Base-by-base conservation (phyloP, 305 asterid species). In the Fraxinus sp. region DNA sequence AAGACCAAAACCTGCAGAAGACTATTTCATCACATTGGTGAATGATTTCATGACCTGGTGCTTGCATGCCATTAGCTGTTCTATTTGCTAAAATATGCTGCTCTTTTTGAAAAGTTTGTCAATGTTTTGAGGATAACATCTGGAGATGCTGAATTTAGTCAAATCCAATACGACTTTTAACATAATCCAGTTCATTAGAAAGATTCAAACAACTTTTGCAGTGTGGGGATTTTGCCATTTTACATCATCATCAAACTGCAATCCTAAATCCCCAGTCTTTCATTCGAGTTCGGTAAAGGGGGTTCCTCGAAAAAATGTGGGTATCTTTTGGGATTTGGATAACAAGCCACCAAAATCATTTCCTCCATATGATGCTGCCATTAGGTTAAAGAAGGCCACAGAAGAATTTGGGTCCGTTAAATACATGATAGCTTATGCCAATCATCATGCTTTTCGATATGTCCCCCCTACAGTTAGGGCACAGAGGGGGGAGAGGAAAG, bases 301-400 rank as follows among this genome's bases (percentile, higher is more conserved):
- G 83, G 84, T 78, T 84, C 26, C 85, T 66, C 87, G 81, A 26
- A 88, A 86, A 30, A 89, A 84, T 44, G 97, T 95, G 72, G 97
- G 95, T 13, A 85, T 95, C 82, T 94, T 94, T 81, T 95, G 98
- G 98, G 97, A 95, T 89, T 88, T 95, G 80, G 97, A 93, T 83
- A 95, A 95, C 91, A 94, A 94, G 87, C 95, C 96, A 33, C 97
- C 97, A 10, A 94, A 91, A 79, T 80, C 94, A 16, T 64, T 86
- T 78, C 93, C 94, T 13, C 97, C 97, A 6, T 94, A 85, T 82
- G 97, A 94, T 83, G 98, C 97, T 74, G 98, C 99, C 20, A 72
- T 87, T 11, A 84, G 86, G 84, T 74, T 95, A 74, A 93, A 85
- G 81, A 92, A 88, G 74, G 94, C 97, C 10, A 92, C 93, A 41